Conservation (phyloP, 1,139 yeast genomes). For the Groenewaldozyma auringiensis region DNA sequence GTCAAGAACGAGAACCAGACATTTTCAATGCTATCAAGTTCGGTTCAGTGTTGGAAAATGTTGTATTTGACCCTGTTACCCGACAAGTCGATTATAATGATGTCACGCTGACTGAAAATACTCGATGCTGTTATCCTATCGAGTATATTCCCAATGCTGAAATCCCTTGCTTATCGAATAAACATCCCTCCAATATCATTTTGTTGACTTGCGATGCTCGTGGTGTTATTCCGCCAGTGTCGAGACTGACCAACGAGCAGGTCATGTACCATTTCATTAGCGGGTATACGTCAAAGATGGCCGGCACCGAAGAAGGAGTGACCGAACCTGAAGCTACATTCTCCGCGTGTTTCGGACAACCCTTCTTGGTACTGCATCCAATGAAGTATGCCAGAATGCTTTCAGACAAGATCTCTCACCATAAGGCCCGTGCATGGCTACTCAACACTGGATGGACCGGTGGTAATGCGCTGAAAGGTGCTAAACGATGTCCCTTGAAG, state of each 20-base stretch:
- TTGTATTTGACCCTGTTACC: slow-evolving; percentile 69
- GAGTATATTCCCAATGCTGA: slow-evolving; percentile 94
- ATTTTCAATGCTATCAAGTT: slow-evolving; percentile 90
- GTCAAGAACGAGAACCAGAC: slow-evolving; percentile 94
- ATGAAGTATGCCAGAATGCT: slow-evolving; percentile 97
- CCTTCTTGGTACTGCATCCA: slow-evolving; percentile 96
- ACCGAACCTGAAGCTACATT: slow-evolving; percentile 98
- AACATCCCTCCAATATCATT: slow-evolving; percentile 88
- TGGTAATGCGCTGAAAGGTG: slow-evolving; percentile 84
- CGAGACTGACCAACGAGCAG: slow-evolving; percentile 87
- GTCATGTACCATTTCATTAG: slow-evolving; percentile 99
- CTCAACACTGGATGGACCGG: slow-evolving; percentile 99
- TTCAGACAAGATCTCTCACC: slow-evolving; percentile 83
- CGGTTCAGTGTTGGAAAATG: slow-evolving; percentile 92
- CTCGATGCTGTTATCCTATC: slow-evolving; percentile 98
- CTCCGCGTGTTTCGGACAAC: slow-evolving; percentile 99
- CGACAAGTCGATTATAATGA: slow-evolving; percentile 84
- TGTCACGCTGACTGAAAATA: slow-evolving; percentile 79
- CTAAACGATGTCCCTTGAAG: slow-evolving; percentile 95
- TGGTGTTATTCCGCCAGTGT: slow-evolving; percentile 96
- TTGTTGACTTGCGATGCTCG: slow-evolving; percentile 96
- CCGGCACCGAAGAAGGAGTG: slow-evolving; percentile 98
- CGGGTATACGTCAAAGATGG: slow-evolving; percentile 99
- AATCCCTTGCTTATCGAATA: slow-evolving; percentile 85
- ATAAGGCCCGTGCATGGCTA: slow-evolving; percentile 92